Percentiles rank a stretch among this genome's conserved stretches.
Conservation (phyloP, 108 stramenopile genomes). For the Cyclotella cryptica region DNA sequence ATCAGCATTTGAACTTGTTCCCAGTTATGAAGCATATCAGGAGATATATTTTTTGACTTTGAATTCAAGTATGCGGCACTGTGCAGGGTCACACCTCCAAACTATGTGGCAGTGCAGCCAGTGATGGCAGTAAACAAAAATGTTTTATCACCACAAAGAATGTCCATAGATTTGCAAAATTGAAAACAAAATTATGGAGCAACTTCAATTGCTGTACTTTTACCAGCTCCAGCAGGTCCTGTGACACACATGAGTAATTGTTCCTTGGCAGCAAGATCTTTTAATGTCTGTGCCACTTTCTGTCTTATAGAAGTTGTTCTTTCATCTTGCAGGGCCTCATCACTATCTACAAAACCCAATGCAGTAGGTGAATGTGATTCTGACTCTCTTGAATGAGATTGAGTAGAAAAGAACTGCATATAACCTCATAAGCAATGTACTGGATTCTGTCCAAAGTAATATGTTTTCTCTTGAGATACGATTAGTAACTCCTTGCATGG, state of each 20-base stretch:
- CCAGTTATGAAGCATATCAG: conserved; percentile 1
- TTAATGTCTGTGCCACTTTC: background rate
- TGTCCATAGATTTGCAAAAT: background rate
- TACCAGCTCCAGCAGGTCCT: conserved; percentile 34
- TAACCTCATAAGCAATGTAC: conserved; percentile 8
- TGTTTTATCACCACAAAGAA: background rate
- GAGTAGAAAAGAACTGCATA: background rate
- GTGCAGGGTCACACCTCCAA: conserved; percentile 17
- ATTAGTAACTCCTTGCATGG: conserved; percentile 3
- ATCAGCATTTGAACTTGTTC: conserved; percentile 17
- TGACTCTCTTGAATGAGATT: background rate
- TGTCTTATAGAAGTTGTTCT: background rate
- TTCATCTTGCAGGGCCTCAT: background rate
- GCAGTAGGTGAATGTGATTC: background rate
- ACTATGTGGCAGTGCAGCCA: conserved; percentile 6
- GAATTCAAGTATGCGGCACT: background rate
- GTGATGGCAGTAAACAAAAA: conserved; percentile 28
- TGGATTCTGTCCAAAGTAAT: background rate
- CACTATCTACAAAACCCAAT: background rate
- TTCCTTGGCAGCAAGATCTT: conserved; percentile 18
- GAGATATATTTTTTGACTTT: background rate
- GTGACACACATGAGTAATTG: conserved; percentile 28
- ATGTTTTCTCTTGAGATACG: no score
- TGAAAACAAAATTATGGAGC: conserved; percentile 13
- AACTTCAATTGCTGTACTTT: conserved; percentile 16